Percentiles rank a stretch among this genome's conserved stretches.
Conservation (phyloP, 2,329 filamentous ascomycete genomes). For the Xylogone sp. region DNA sequence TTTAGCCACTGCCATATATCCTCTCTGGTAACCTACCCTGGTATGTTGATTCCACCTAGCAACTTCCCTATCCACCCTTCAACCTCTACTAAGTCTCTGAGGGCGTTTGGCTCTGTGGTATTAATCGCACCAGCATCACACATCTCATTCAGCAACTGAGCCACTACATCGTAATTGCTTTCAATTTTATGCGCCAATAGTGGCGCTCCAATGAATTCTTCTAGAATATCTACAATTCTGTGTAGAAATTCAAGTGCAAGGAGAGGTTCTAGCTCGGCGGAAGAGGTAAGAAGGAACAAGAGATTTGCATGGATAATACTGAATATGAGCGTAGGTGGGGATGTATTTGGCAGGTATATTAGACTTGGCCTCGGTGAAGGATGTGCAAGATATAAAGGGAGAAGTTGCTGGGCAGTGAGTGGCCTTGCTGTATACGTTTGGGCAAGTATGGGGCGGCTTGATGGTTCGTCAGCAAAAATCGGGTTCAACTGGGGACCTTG, state of each 20-base stretch:
- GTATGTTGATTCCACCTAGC: slow-evolving; percentile 80
- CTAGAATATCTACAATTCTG: slow-evolving; percentile 84
- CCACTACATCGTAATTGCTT: slow-evolving; percentile 86
- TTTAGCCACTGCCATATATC: no score
- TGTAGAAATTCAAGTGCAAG: slow-evolving; percentile 93
- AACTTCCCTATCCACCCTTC: slow-evolving; percentile 88
- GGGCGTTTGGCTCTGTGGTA: slow-evolving; percentile 88
- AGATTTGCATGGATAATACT: slow-evolving; percentile 84
- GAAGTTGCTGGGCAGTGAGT: slow-evolving; percentile 68
- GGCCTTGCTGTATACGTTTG: slow-evolving; percentile 85
- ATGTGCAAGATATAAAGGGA: slow-evolving; percentile 84
- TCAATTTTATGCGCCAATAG: slow-evolving; percentile 84
- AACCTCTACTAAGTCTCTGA: slow-evolving; percentile 88
- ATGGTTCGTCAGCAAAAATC: slow-evolving; percentile 15
- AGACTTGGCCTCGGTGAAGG: slow-evolving; percentile 77
- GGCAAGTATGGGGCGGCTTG: slow-evolving; percentile 77
- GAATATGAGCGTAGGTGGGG: slow-evolving; percentile 84
- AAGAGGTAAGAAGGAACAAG: slow-evolving; percentile 80
- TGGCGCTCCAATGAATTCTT: slow-evolving; percentile 90
- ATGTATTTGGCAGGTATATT: slow-evolving; percentile 77
- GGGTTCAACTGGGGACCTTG: slow-evolving; percentile 9
- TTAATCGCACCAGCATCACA: slow-evolving; percentile 88
- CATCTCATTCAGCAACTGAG: slow-evolving; percentile 91
- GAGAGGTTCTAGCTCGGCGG: slow-evolving; percentile 82
- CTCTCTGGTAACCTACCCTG: slow-evolving; percentile 58